Conservation (phyloP, 345 rosid genomes). For the Reutealis trisperma region DNA sequence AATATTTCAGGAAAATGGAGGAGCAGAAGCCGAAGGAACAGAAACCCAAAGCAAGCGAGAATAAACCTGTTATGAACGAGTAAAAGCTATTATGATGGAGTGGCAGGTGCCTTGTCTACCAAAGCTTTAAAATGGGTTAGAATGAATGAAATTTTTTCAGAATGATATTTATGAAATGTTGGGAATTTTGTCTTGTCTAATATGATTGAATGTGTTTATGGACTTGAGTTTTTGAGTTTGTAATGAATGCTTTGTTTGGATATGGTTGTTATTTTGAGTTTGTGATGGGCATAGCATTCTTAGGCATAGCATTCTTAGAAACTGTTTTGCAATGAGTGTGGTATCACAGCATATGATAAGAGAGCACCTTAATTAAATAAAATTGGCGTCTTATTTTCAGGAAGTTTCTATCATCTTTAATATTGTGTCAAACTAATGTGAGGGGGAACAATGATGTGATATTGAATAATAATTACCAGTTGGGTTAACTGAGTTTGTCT, state of each 20-base stretch:
- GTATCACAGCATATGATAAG: background rate
- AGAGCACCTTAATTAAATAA: background rate
- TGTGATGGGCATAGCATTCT: background rate
- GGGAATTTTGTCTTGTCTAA: conserved; percentile 11
- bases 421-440: background rate
- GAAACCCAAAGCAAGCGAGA: conserved; percentile 86
- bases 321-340: background rate
- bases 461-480: no score
- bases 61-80: conserved; percentile 96
- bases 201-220: conserved; percentile 1
- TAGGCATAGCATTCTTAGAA: background rate
- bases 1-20: conserved; percentile 65
- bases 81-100: conserved; percentile 74
- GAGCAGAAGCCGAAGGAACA: conserved; percentile 98
- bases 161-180: background rate
- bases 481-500: background rate
- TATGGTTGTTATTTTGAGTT: background rate
- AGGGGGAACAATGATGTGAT: background rate
- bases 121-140: conserved; percentile 10
- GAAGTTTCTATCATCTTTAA: background rate
- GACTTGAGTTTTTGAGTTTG: conserved; percentile 2
- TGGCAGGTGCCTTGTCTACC: conserved; percentile 18
- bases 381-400: background rate
- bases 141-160: conserved; percentile 12
- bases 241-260: background rate